Evolutionary conservation across 495 filamentous ascomycete genomes (phyloP), one percentile per base, ranked within the genome.

Genomic region (Amniculicola lignicola): DNA sequence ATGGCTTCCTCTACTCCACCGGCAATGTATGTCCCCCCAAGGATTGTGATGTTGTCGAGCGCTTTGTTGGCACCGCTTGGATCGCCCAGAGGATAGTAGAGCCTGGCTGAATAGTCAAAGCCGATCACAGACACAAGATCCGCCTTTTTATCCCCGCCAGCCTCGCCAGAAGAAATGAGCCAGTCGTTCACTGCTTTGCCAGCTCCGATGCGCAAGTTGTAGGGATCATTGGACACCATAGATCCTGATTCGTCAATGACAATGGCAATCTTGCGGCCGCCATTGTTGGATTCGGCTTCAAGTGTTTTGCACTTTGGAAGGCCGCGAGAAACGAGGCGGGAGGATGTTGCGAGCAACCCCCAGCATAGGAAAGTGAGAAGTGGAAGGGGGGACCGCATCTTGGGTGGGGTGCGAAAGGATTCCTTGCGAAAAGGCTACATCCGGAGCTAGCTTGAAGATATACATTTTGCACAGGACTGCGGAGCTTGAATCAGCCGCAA

Each of bases 51-150:
- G 24, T 48, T 39, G 24, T 53, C 41, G 40, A 64, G 54, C 2
- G 41, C 33, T 19, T 42, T 16, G 29, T 44, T 47, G 3, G 63
- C 63, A 18, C 57, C 57, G 7, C 41, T 25, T 7, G 63, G 63
- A 28, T 63, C 59, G 12, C 63, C 63, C 1, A 66, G 56, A 7
- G 54, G 45, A 31, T 66, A 66, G 23, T 52, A 24, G 3, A 66
- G 14, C 2, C 36, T 36, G 9, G 61, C 40, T 19, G 29, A 11
- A 51, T 46, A 41, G 37, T 57, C 44, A 46, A 66, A 66, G 22
- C 50, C 55, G 15, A 66, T 41, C 24, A 66, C 61, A 2, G 63
- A 57, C 24, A 66, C 61, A 16, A 55, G 49, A 48, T 66, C 63
- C 16, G 63, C 36, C 19, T 47, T 28, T 35, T 53, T 44, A 18